phyloP scores from a whole-genome alignment of 805 yeast species.

The Monosporozyma solicola region DNA sequence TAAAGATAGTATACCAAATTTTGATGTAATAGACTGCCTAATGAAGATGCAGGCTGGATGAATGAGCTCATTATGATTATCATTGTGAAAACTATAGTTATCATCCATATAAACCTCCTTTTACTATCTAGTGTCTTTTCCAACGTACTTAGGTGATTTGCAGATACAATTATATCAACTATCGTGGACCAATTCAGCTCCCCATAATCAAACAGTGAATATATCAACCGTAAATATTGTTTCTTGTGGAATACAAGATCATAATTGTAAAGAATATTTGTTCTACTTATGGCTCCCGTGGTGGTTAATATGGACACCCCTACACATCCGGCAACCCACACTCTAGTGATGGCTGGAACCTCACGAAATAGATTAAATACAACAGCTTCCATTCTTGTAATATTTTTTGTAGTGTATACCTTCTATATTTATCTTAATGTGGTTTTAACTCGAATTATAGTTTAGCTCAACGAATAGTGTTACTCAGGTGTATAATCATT shows the following conservation, averaged over 20 bases:
- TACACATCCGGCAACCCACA: conserved; percentile 31
- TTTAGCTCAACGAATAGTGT: background rate
- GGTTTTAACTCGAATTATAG: background rate
- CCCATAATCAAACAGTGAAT: conserved; percentile 35
- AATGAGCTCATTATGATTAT: conserved; percentile 18
- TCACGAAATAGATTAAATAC: conserved; percentile 22
- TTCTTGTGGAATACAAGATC: conserved; percentile 34
- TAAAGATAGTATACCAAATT: conserved; percentile 22
- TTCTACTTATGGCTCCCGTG: conserved; percentile 26
- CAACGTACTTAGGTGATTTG: conserved; percentile 17
- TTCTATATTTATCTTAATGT: no score
- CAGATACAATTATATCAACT: conserved; percentile 16
- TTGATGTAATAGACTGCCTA: conserved; percentile 22
- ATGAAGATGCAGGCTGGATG: conserved; percentile 21
- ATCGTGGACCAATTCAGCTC: conserved; percentile 17
- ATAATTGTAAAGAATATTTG: conserved; percentile 29
- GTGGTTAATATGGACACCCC: conserved; percentile 29
- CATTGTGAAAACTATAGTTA: conserved; percentile 10
- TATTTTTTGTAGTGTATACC: background rate
- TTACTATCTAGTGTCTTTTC: conserved; percentile 20
- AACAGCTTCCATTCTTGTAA: conserved; percentile 21
- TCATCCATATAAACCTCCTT: conserved; percentile 23
- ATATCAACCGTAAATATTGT: conserved; percentile 32
- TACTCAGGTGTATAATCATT: background rate
- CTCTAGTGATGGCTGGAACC: conserved; percentile 35